phyloP scores from a whole-genome alignment of 345 rosid genomes.

The Salix caprea region DNA sequence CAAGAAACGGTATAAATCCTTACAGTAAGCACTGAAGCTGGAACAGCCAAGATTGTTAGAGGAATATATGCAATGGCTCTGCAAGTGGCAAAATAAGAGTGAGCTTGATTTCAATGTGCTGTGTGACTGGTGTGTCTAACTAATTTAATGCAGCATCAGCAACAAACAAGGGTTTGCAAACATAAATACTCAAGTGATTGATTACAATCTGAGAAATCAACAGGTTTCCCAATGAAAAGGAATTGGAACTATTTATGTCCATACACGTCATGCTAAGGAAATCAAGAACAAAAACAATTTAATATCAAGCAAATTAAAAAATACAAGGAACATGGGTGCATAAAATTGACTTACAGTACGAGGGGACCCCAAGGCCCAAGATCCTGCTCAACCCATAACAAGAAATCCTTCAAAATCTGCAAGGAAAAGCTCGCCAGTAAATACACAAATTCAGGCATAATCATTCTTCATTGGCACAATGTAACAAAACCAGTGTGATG shows the following conservation, averaged over 20 bases:
- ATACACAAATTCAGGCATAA: neutral
- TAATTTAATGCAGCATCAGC: too few relatives aligned
- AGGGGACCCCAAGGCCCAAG: slow-evolving; percentile 99
- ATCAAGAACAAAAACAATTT: neutral
- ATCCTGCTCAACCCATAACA: slow-evolving; percentile 88
- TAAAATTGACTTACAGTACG: slow-evolving; percentile 60
- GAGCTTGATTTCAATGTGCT: neutral
- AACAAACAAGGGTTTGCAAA: neutral
- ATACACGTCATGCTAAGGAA: neutral
- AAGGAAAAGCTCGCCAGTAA: slow-evolving; percentile 20
- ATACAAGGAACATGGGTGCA: neutral
- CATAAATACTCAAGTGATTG: neutral
- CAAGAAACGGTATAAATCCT: slow-evolving; percentile 19
- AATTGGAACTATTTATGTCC: neutral
- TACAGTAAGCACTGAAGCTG: slow-evolving; percentile 97
- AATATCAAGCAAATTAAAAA: neutral
- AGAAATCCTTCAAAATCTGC: slow-evolving; percentile 90
- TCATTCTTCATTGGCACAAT: neutral
- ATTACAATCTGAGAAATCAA: neutral
- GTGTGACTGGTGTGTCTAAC: neutral
- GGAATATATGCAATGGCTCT: slow-evolving; percentile 97
- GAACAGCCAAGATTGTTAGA: slow-evolving; percentile 93
- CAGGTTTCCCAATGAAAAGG: neutral
- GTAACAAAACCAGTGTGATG: neutral
- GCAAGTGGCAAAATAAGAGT: slow-evolving; percentile 21